Evolutionary conservation across 2,329 filamentous ascomycete genomes (phyloP).

Genomic region (Epichloe baconii): DNA sequence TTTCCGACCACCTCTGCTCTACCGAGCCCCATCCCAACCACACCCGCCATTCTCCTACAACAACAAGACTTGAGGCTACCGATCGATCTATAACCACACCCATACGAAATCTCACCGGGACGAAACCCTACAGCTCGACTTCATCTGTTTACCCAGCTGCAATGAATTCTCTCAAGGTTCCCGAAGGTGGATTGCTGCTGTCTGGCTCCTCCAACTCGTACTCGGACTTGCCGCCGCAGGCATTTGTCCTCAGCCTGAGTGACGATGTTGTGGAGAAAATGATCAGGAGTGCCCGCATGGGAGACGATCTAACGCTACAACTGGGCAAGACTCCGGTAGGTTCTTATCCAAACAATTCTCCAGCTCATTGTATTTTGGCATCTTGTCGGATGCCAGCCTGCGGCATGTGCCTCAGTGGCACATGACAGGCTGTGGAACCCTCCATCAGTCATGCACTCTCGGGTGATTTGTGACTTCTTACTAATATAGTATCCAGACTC

Average conservation of each 20-base stretch:
- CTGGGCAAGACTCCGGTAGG: constrained; percentile 48
- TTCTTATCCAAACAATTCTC: constrained; percentile 8
- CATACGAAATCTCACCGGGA: background rate
- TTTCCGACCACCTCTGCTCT: background rate
- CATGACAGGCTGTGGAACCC: constrained; percentile 7
- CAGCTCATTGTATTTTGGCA: background rate
- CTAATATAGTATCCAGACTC: constrained; percentile 25
- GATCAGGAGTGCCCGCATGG: constrained; percentile 46
- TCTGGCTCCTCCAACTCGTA: constrained; percentile 34
- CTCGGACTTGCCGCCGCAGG: constrained; percentile 36
- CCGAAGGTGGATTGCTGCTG: constrained; percentile 44
- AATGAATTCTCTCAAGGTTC: constrained; percentile 43
- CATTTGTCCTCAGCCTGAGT: constrained; percentile 44
- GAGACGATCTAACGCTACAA: constrained; percentile 42
- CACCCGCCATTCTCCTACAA: background rate
- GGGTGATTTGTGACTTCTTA: background rate
- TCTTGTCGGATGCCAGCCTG: no score
- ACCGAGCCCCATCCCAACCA: background rate
- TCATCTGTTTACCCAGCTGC: constrained; percentile 8
- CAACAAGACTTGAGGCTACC: background rate
- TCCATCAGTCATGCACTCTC: background rate
- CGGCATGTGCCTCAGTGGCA: background rate
- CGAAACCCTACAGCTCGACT: background rate
- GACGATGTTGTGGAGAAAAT: constrained; percentile 48
- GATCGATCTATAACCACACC: background rate